Evolutionary conservation across 2,329 filamentous ascomycete genomes (phyloP).

Genomic region (Grosmannia huntii): DNA sequence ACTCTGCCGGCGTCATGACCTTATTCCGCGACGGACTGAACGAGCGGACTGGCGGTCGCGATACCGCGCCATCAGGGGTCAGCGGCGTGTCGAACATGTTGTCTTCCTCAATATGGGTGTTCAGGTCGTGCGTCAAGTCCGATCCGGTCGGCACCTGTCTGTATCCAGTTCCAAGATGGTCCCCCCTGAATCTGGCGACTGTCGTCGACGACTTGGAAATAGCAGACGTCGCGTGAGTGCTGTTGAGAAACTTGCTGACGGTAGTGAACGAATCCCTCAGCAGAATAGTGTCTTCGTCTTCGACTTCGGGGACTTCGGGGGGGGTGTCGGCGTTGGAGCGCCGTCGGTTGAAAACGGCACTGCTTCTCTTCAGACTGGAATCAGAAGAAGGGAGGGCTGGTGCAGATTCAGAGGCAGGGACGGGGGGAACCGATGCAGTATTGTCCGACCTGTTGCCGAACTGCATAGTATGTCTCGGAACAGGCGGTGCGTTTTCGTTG

Average conservation of each 20-base stretch:
- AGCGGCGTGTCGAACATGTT: slow-evolving; percentile 41
- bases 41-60: slow-evolving; percentile 22
- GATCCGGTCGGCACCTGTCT: slow-evolving; percentile 19
- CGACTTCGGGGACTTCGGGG: slow-evolving; percentile 17
- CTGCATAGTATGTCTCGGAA: slow-evolving; percentile 25
- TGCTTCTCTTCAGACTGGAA: slow-evolving; percentile 18
- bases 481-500: slow-evolving; percentile 23
- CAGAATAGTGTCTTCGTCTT: slow-evolving; percentile 41
- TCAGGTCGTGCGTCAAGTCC: slow-evolving; percentile 18
- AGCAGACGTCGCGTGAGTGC: slow-evolving; percentile 13
- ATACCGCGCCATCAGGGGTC: slow-evolving; percentile 22
- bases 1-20: slow-evolving; percentile 82
- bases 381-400: slow-evolving; percentile 18
- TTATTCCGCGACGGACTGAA: slow-evolving; percentile 45
- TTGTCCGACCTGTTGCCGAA: slow-evolving; percentile 16
- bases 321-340: slow-evolving; percentile 14
- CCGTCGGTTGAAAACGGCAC: slow-evolving; percentile 18
- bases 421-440: slow-evolving; percentile 9
- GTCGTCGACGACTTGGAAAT: neutral
- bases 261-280: slow-evolving; percentile 39
- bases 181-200: slow-evolving; percentile 22
- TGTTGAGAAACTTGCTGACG: slow-evolving; percentile 29
- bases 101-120: slow-evolving; percentile 36
- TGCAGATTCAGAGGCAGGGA: neutral
- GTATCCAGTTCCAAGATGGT: slow-evolving; percentile 17